Percentiles rank a stretch among this genome's conserved stretches.
phyloP scores from a whole-genome alignment of 2,329 filamentous ascomycete species.

The Biscogniauxia mediterranea region DNA sequence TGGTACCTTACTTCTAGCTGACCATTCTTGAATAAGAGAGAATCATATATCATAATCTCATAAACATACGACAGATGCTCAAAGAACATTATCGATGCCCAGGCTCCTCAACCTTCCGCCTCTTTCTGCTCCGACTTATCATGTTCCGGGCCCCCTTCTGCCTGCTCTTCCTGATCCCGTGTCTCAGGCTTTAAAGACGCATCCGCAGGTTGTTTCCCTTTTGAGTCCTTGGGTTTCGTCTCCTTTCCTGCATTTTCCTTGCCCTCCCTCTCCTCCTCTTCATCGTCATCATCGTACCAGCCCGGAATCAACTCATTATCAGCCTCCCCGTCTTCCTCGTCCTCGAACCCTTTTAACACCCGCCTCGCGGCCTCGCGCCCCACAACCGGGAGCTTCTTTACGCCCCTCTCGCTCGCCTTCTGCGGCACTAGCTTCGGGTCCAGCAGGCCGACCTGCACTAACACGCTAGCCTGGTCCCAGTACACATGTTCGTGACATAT shows the following conservation, averaged over 20 bases:
- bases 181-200: not conserved
- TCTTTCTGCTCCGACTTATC: not conserved
- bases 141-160: not conserved
- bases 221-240: not conserved
- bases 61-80: no score
- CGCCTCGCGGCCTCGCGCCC: conserved; percentile 40
- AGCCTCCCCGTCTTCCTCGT: conserved; percentile 41
- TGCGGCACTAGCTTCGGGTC: conserved; percentile 39
- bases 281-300: conserved; percentile 34
- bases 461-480: conserved; percentile 65
- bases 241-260: conserved; percentile 2
- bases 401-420: conserved; percentile 33
- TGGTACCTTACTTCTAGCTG: no score
- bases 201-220: not conserved
- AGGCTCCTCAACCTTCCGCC: not conserved
- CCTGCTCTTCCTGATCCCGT: not conserved
- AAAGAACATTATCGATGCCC: not conserved
- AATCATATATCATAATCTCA: no score
- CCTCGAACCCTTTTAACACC: conserved; percentile 35
- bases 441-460: conserved; percentile 60
- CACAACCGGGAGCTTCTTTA: conserved; percentile 39
- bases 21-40: no score
- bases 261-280: conserved; percentile 12
- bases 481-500: conserved; percentile 66
- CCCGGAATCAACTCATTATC: conserved; percentile 41